Base-by-base conservation (phyloP, 1,284 basidiomycete species). In the Xerocomus minutiporus region DNA sequence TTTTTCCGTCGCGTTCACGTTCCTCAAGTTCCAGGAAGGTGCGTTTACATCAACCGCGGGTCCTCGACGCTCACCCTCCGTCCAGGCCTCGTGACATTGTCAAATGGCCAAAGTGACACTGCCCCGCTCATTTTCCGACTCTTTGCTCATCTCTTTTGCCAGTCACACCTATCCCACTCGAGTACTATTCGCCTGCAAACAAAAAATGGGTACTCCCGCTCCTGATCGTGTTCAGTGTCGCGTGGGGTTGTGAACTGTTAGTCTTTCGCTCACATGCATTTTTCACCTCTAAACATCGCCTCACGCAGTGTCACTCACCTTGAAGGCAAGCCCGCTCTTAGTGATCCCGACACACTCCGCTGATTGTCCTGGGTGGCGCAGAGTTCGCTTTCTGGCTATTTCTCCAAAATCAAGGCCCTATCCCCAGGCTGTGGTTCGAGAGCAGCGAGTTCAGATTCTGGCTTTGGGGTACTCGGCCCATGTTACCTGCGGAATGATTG, bases 351-450 rank as follows among this genome's bases (percentile, higher is more conserved):
- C 26, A 4, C 49, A 13, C 52, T 36, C 20, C 29, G 13, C 55
- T 58, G 41, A 52, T 42, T 32, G 26, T 54, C 39, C 43, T 34
- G 17, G 7, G 39, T 44, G 31, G 20, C 49, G 31, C 65, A 88
- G 88, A 90, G 63, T 74, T 89, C 13, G 75, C 81, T 0, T 90
- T 90, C 60, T 90, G 87, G 86, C 61, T 89, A 31, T 90, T 88
- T 64, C 75, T 89, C 11, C 74, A 88, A 34, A 79, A 86, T 56
- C 86, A 88, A 69, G 82, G 83, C 2, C 83, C 83, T 0, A 69
- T 74, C 34, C 81, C 82, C 59, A 77, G 82, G 3, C 74, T 80
- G 35, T 90, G 87, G 87, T 89, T 90, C 66, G 65, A 83, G 47
- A 73, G 84, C 68, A 73, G 83, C 80, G 73, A 89, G 62, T 81